phyloP scores from a whole-genome alignment of 768 basidiomycete genomes.

The Arthromyces matolae region DNA sequence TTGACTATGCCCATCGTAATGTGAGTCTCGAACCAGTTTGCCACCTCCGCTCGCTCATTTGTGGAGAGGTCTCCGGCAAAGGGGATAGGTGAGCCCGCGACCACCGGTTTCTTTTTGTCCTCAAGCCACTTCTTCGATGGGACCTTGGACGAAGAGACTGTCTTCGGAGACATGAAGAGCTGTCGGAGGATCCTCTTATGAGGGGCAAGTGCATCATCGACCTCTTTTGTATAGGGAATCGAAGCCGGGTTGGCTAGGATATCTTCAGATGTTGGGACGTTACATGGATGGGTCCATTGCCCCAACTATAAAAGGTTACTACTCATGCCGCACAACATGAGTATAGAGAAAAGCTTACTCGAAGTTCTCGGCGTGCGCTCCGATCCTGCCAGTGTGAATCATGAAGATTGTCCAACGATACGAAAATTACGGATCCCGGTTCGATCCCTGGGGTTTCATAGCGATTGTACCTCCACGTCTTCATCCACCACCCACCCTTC shows the following conservation, averaged over 20 bases:
- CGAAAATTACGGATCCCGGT: neutral
- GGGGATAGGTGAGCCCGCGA: neutral
- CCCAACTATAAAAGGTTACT: constrained; percentile 17
- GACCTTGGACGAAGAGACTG: neutral
- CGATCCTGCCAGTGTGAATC: neutral
- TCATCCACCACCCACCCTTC: neutral
- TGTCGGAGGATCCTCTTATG: neutral
- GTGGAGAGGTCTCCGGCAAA: neutral
- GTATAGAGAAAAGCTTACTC: neutral
- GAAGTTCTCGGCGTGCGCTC: neutral
- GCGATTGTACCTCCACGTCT: neutral
- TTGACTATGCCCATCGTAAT: too few relatives aligned
- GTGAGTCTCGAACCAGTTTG: too few relatives aligned
- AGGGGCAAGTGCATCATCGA: constrained; percentile 12
- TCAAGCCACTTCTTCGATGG: neutral
- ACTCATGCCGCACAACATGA: neutral
- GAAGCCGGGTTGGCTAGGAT: constrained; percentile 21
- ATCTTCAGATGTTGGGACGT: constrained; percentile 18
- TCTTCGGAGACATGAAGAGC: neutral
- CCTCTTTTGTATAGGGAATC: constrained; percentile 16
- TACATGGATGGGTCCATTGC: constrained; percentile 21
- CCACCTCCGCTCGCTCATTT: neutral
- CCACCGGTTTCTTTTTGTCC: neutral
- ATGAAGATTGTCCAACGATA: neutral
- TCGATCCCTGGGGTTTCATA: neutral